Evolutionary conservation across 805 yeast genomes (phyloP).

Genomic region (Ogataea paraovalis): DNA sequence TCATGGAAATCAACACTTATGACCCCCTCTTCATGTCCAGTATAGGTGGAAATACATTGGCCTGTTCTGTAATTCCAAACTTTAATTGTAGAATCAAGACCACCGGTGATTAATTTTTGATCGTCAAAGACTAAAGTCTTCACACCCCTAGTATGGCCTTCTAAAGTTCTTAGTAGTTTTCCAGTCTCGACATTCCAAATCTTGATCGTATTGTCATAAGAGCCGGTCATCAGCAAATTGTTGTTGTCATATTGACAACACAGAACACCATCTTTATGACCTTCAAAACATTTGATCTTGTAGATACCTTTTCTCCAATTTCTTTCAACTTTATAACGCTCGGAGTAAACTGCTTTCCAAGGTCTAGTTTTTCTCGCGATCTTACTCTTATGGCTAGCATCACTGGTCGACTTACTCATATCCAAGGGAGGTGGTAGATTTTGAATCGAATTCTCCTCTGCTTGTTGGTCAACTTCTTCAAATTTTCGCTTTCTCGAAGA

Average conservation of each 20-base stretch:
- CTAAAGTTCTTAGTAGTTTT: slow-evolving; percentile 66
- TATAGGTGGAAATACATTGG: slow-evolving; percentile 86
- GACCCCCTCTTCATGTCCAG: slow-evolving; percentile 88
- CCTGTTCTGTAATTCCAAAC: slow-evolving; percentile 97
- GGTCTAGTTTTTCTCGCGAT: slow-evolving; percentile 57
- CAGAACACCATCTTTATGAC: slow-evolving; percentile 87
- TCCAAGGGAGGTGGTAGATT: slow-evolving; percentile 26
- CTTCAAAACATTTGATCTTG: slow-evolving; percentile 58
- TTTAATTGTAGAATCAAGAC: slow-evolving; percentile 84
- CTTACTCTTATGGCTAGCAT: slow-evolving; percentile 9
- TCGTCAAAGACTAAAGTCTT: slow-evolving; percentile 81
- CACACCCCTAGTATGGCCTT: slow-evolving; percentile 89
- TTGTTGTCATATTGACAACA: slow-evolving; percentile 81
- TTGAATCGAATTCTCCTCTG: slow-evolving; percentile 11
- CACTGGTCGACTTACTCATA: slow-evolving; percentile 11
- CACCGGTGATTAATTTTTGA: slow-evolving; percentile 86
- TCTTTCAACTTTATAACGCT: slow-evolving; percentile 84
- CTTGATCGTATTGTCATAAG: slow-evolving; percentile 84
- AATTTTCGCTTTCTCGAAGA: slow-evolving; percentile 22
- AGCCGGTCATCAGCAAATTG: slow-evolving; percentile 77
- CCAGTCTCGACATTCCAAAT: slow-evolving; percentile 92
- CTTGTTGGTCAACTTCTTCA: slow-evolving; percentile 20
- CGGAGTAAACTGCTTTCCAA: slow-evolving; percentile 93
- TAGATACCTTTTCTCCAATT: slow-evolving; percentile 90
- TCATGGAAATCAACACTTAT: slow-evolving; percentile 75